Evolutionary conservation across 225 moss, liverwort and hornwort species (phyloP), one percentile per base, ranked within the genome.

Genomic region (Physcomitrium patens): DNA sequence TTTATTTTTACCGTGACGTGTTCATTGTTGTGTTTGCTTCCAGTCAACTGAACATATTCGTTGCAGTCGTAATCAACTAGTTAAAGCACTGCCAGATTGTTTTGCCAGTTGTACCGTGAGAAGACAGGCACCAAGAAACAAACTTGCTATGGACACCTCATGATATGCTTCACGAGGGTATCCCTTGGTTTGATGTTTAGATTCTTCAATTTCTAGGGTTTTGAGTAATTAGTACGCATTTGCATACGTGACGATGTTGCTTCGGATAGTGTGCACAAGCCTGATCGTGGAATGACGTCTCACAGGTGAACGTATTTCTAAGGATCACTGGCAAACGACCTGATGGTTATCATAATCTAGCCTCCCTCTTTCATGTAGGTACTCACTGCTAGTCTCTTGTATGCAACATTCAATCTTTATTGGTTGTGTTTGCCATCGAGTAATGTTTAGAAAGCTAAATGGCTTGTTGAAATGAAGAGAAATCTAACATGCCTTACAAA

Each of bases 311-410:
- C 70, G 76, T 95, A 16, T 95, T 95, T 75, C 67, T 95, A 76
- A 86, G 92, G 81, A 88, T 95, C 69, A 95, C 89, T 62, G 83
- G 76, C 52, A 95, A 90, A 78, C 84, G 95, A 73, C 81, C 87
- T 67, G 95, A 95, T 86, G 95, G 95, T 72, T 92, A 80, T 76
- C 95, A 95, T 89, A 88, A 92, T 78, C 83, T 95, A 64, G 95
- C 92, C 56, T 95, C 92, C 27, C 82, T 92, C 60, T 95, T 95
- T 77, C 95, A 95, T 85, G 95, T 95, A 84, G 24, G 80, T 74
- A 27, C 9, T 44, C 28, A 1, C 37, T 55, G 56, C 73, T 18
- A 56, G 60, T 45, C 77, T 77, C 65, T 12, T 65, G 31, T 37
- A 37, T 37, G 31, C 31, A 37, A 37, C 31, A 4, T 7, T 37